A percentile compares a stretch with the other conserved stretches of the same genome.
These are phyloP conservation scores for Diutina scorzettiae DNA, from an alignment of 1,139 yeast genomes.

Conservation along the genomic window DNA sequence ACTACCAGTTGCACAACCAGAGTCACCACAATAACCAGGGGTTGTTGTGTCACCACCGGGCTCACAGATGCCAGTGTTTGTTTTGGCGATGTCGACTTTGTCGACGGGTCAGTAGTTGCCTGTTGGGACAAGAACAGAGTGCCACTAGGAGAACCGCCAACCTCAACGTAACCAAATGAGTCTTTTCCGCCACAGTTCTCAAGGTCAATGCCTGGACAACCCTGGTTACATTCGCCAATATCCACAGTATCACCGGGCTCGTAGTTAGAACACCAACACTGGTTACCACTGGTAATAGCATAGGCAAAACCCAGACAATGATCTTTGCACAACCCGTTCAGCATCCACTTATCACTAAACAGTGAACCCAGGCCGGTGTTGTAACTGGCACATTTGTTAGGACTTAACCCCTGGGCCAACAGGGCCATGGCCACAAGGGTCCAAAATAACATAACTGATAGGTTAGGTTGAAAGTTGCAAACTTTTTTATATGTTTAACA, in stretches of 20 bases:
- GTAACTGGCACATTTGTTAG: conserved; percentile 31
- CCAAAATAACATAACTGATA: not conserved
- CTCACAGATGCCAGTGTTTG: not conserved
- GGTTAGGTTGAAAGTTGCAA: not conserved
- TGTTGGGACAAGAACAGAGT: not conserved
- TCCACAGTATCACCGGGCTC: conserved; percentile 30
- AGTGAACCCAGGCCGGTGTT: conserved; percentile 23
- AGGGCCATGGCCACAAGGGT: conserved; percentile 1
- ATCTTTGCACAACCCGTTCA: conserved; percentile 43
- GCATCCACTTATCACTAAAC: conserved; percentile 21
- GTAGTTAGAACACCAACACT: conserved; percentile 53
- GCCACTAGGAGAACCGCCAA: not conserved
- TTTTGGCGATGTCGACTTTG: not conserved
- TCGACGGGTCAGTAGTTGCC: not conserved
- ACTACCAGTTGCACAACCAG: conserved; percentile 5
- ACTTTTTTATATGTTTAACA: not conserved
- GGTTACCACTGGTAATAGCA: conserved; percentile 34
- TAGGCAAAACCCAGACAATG: conserved; percentile 33
- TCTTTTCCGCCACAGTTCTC: conserved; percentile 25
- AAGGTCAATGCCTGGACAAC: conserved; percentile 38
- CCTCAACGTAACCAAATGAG: conserved; percentile 21
- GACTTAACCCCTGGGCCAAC: conserved; percentile 9
- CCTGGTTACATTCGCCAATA: conserved; percentile 25
- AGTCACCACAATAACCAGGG: conserved; percentile 3
- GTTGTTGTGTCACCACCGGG: not conserved